Base-by-base conservation (phyloP, 176 grass and related monocot genomes). In the Oropetium thomaeum region DNA sequence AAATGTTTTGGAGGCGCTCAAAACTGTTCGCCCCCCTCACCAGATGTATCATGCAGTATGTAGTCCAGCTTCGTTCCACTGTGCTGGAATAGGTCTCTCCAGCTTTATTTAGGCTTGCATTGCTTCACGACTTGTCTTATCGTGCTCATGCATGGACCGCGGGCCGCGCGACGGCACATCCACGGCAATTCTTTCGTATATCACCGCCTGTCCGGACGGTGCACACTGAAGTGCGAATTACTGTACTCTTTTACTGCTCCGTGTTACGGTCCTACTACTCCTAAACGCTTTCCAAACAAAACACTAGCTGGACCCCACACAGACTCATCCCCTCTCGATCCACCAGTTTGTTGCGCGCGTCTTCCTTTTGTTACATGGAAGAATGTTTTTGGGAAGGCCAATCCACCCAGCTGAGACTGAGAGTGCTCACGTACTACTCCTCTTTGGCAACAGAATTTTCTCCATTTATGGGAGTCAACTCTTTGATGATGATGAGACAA, bases 81-180 rank as follows among this genome's bases (percentile, higher is more conserved):
- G 28, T 58, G 66, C 62, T 55, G 74, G 44, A 52, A 76, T 26
- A 68, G 55, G 22, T 28, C 47, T 28, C 47, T 53, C 41, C 22
- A 37, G 30, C 39, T 67, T 34, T 47, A 40, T 37, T 37, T 52
- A 52, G 48, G 8, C 48, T 52, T 52, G 48, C 48, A 22, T 0
- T 17, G 6, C 83, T 55, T 62, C 63, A n/a, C 54, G 86, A 80
- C 55, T 92, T 83, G 90, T 92, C 90, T 75, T 76, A 76, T 88
- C 89, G 19, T 51, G 2, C 14, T 70, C 43, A 68, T n/a, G 5
- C 43, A 68, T n/a, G 5, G 60, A 47, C 17, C 3, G 23, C 33
- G 55, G 84, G 41, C 2, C 16, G 5, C 1, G 45, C 45, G 7
- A 16, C 4, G 8, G 34, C 61, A 4, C 25, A 41, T 31, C 34